Percentiles rank a stretch among this genome's conserved stretches.
Conservation (phyloP, 2,329 filamentous ascomycete species). For the Xylariaceae sp. region DNA sequence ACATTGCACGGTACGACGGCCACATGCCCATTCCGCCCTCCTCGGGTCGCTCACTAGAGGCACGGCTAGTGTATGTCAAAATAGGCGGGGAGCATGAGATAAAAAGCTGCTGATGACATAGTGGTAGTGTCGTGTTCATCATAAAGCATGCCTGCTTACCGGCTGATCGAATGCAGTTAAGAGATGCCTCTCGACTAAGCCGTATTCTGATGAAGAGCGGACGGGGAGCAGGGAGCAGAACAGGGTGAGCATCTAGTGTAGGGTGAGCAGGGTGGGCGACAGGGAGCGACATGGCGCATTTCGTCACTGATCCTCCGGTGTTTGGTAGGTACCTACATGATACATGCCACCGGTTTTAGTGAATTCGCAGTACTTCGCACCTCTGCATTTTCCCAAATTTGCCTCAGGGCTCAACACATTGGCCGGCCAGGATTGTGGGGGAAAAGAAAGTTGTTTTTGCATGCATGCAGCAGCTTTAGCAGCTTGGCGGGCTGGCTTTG, state of each 20-base stretch:
- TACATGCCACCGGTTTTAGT: background rate
- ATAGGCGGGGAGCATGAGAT: background rate
- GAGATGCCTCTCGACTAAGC: too few species aligned
- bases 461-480: conserved; percentile 9
- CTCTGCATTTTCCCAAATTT: too few species aligned
- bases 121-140: too few species aligned
- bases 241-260: too few species aligned
- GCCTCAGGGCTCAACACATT: background rate
- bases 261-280: too few species aligned
- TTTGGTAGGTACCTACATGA: background rate
- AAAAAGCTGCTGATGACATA: background rate
- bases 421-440: conserved; percentile 17
- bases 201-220: too few species aligned
- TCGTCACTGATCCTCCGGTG: background rate
- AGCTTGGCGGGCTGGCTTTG: conserved; percentile 17
- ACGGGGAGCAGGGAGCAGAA: too few species aligned
- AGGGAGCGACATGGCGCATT: too few species aligned
- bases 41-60: background rate
- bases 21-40: background rate
- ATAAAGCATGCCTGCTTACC: too few species aligned
- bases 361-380: background rate
- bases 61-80: background rate
- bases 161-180: too few species aligned
- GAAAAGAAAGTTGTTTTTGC: conserved; percentile 13
- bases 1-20: background rate